phyloP scores from a whole-genome alignment of 768 basidiomycete genomes.

The Boletus reticulatus region DNA sequence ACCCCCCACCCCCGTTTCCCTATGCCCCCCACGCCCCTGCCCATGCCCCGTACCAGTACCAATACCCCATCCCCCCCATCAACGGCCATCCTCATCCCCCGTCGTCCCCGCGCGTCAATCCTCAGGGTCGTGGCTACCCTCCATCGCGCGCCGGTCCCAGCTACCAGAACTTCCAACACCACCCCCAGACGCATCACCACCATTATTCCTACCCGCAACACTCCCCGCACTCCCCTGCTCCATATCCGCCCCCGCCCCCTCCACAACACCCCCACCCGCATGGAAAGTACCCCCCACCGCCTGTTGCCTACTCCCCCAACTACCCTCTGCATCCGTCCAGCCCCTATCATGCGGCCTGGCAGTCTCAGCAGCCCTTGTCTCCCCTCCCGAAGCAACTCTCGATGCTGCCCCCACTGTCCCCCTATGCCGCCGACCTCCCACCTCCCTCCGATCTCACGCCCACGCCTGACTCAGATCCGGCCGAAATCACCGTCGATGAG shows the following conservation, averaged over 20 bases:
- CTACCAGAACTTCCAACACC: constrained; percentile 38
- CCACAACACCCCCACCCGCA: constrained; percentile 25
- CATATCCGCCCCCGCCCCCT: constrained; percentile 24
- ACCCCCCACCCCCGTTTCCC: constrained; percentile 30
- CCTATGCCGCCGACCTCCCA: not conserved
- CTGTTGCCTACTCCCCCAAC: constrained; percentile 36
- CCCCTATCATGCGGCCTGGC: constrained; percentile 44
- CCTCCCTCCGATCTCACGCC: not conserved
- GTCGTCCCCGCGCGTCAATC: constrained; percentile 32
- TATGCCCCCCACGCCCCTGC: constrained; percentile 31
- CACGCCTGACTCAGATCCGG: constrained; percentile 2
- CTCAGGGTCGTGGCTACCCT: constrained; percentile 33
- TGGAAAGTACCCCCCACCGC: constrained; percentile 18
- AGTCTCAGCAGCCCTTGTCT: constrained; percentile 46
- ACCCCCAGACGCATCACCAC: constrained; percentile 27
- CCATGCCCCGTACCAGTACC: constrained; percentile 29
- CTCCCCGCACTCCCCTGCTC: constrained; percentile 28
- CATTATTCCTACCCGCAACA: constrained; percentile 33
- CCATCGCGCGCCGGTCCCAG: constrained; percentile 37
- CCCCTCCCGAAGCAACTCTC: constrained; percentile 65
- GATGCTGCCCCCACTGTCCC: constrained; percentile 37
- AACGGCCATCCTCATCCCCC: not conserved
- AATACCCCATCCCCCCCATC: constrained; percentile 39
- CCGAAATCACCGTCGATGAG: not conserved
- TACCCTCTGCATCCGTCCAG: constrained; percentile 22